Evolutionary conservation across 768 basidiomycete genomes (phyloP).

Genomic region (Boletus rex-veris): DNA sequence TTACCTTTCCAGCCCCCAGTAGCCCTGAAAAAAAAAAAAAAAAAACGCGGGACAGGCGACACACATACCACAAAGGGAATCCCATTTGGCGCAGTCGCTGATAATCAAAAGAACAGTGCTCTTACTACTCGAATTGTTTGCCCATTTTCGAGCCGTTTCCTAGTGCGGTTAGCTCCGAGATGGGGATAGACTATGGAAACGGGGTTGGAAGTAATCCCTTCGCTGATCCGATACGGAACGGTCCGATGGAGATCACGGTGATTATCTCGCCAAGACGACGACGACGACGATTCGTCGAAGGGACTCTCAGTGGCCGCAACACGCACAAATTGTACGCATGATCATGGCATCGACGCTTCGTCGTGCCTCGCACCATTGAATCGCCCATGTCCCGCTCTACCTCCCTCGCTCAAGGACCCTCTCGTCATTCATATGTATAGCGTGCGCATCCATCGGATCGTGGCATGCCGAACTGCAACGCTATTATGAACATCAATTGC

Average conservation of each 20-base stretch:
- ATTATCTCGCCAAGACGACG: conserved; percentile 16
- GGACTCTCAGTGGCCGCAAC: neutral
- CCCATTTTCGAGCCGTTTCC: neutral
- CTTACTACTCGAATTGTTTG: neutral
- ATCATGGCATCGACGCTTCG: conserved; percentile 5
- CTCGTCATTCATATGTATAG: conserved; percentile 7
- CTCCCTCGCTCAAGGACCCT: conserved; percentile 4
- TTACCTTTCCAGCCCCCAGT: neutral
- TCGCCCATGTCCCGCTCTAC: conserved; percentile 8
- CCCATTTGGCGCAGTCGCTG: neutral
- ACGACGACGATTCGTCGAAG: neutral
- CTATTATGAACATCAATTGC: neutral
- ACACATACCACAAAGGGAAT: neutral
- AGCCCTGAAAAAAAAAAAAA: no score
- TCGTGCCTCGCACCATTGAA: conserved; percentile 1
- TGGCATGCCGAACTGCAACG: neutral
- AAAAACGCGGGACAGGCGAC: no score
- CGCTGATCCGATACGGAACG: conserved; percentile 17
- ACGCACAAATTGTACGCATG: neutral
- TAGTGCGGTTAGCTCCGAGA: conserved; percentile 7
- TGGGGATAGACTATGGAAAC: conserved; percentile 1
- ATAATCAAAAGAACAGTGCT: conserved; percentile 3
- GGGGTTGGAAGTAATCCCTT: neutral
- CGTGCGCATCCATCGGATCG: conserved; percentile 10
- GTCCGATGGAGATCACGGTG: conserved; percentile 22